Evolutionary conservation across 345 rosid species (phyloP).

Genomic region (Conringia planisiliqua): DNA sequence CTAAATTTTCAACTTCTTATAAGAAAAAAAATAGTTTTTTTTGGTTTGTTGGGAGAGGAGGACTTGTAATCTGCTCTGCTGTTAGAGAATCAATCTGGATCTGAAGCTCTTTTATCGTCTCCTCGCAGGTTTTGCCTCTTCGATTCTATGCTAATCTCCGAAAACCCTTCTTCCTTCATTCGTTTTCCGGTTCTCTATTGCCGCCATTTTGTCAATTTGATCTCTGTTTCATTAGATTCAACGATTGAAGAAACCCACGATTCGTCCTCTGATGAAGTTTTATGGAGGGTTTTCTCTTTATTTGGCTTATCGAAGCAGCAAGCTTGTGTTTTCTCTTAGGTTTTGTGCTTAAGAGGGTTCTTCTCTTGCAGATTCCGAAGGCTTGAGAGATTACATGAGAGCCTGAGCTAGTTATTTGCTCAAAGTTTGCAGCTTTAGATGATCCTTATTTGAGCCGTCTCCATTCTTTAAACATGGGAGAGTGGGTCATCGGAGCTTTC

Average conservation of each 20-base stretch:
- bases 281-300: background rate
- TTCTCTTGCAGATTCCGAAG: constrained; percentile 16
- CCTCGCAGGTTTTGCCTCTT: constrained; percentile 10
- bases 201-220: background rate
- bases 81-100: constrained; percentile 35
- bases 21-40: background rate
- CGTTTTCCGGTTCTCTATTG: background rate
- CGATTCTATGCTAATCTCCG: background rate
- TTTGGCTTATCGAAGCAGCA: background rate
- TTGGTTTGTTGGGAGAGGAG: constrained; percentile 7
- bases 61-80: constrained; percentile 29
- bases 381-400: constrained; percentile 16
- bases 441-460: constrained; percentile 35
- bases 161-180: constrained; percentile 1
- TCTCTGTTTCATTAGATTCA: constrained; percentile 6
- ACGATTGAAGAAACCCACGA: background rate
- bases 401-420: constrained; percentile 30
- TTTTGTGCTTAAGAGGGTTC: background rate
- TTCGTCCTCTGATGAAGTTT: background rate
- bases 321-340: background rate
- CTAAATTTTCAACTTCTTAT: constrained; percentile 9
- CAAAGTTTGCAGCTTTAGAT: constrained; percentile 26
- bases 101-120: constrained; percentile 27
- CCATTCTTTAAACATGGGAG: constrained; percentile 71
- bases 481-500: constrained; percentile 96